phyloP scores from a whole-genome alignment of 495 filamentous ascomycete genomes.

The Daldinia grandis region DNA sequence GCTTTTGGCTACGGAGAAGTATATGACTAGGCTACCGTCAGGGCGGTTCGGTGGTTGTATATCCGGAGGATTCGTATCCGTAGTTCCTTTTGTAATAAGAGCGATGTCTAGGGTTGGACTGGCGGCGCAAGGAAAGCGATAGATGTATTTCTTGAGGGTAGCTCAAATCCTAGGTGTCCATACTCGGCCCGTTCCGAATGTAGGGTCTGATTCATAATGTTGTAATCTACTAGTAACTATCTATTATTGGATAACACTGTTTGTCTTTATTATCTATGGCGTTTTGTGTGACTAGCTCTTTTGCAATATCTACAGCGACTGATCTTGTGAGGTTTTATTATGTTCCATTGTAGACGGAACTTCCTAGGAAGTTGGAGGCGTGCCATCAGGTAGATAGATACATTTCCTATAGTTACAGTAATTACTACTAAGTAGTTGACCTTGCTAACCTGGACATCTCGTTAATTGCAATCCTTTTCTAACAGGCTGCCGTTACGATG shows the following conservation, averaged over 20 bases:
- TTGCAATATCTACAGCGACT: too few species aligned
- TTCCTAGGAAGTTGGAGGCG: too few species aligned
- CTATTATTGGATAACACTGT: conserved; percentile 42
- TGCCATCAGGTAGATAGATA: too few species aligned
- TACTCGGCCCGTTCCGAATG: conserved; percentile 24
- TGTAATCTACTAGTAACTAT: conserved; percentile 52
- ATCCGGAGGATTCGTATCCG: conserved; percentile 9
- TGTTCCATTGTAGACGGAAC: too few species aligned
- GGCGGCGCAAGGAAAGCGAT: conserved; percentile 27
- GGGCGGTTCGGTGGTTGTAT: not conserved
- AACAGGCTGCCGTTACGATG: too few species aligned
- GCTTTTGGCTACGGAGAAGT: conserved; percentile 20
- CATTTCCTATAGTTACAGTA: too few species aligned
- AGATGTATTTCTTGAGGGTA: conserved; percentile 11
- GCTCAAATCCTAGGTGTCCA: conserved; percentile 23
- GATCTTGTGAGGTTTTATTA: too few species aligned
- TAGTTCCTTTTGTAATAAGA: conserved; percentile 37
- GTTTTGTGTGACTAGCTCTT: not conserved
- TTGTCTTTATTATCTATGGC: not conserved
- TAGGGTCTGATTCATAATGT: conserved; percentile 49
- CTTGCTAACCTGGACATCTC: too few species aligned
- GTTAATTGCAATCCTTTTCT: too few species aligned
- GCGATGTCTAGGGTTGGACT: conserved; percentile 16
- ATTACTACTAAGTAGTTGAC: too few species aligned
- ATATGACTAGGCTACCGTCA: not conserved